These are phyloP conservation scores for Grosmannia huntii DNA, from an alignment of 2,329 filamentous ascomycete genomes.

Conservation along the genomic window DNA sequence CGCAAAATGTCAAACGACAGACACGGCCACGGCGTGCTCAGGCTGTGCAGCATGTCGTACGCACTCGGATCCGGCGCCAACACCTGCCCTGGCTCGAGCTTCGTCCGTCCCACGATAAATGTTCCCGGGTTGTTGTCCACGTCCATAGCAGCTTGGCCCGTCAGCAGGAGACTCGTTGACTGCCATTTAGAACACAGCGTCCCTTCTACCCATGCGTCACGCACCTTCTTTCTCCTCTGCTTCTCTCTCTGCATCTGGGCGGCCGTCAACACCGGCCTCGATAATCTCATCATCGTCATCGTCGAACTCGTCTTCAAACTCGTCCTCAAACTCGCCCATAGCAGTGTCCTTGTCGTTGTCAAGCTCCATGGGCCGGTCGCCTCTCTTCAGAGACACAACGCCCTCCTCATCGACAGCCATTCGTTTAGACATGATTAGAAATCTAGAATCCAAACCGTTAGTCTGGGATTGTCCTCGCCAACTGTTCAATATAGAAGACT, in stretches of 20 bases:
- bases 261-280: constrained; percentile 85
- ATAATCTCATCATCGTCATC: constrained; percentile 80
- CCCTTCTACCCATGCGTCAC: constrained; percentile 20
- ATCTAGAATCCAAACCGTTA: not conserved
- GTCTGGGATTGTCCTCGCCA: too few relatives aligned
- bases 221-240: constrained; percentile 67
- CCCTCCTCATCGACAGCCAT: constrained; percentile 9
- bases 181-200: too few relatives aligned
- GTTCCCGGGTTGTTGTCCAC: constrained; percentile 66
- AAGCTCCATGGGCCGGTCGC: constrained; percentile 53
- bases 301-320: constrained; percentile 82
- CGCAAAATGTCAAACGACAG: constrained; percentile 87
- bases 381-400: constrained; percentile 40
- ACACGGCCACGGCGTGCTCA: constrained; percentile 93
- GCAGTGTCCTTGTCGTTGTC: constrained; percentile 42
- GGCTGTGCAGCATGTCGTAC: constrained; percentile 92
- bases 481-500: too few relatives aligned
- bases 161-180: not conserved
- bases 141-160: constrained; percentile 57
- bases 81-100: constrained; percentile 81
- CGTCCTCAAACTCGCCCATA: constrained; percentile 83
- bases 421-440: constrained; percentile 13
- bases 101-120: constrained; percentile 90
- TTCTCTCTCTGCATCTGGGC: constrained; percentile 84
- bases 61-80: constrained; percentile 85